These are phyloP conservation scores for Leishmania tarentolae DNA, from an alignment of 208 protist genomes.

Conservation along the genomic window DNA sequence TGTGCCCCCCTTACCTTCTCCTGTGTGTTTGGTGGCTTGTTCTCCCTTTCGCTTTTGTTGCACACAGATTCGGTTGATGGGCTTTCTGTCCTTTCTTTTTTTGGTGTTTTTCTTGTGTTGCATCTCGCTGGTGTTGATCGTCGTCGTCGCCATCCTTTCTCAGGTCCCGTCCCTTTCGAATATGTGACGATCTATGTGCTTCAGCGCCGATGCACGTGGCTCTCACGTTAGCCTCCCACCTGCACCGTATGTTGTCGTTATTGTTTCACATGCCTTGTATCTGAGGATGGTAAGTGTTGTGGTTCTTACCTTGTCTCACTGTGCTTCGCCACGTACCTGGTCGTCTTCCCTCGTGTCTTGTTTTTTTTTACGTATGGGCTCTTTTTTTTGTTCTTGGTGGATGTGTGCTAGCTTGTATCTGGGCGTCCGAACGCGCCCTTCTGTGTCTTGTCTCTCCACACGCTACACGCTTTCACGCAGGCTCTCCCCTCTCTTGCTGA, in stretches of 20 bases:
- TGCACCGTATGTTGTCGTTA: background rate
- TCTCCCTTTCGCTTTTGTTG: background rate
- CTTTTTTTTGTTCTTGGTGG: background rate
- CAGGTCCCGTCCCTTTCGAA: no score
- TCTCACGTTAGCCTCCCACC: background rate
- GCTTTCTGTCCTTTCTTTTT: background rate
- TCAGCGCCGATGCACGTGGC: no score
- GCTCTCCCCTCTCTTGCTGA: background rate
- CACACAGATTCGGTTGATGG: background rate
- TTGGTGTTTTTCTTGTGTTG: background rate
- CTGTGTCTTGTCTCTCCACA: background rate
- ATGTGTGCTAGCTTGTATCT: background rate
- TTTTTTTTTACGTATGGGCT: background rate
- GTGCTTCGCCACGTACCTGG: background rate
- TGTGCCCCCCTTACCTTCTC: background rate
- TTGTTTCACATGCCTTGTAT: background rate
- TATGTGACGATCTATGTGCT: no score
- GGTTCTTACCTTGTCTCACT: background rate
- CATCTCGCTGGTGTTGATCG: no score
- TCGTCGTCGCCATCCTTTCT: no score
- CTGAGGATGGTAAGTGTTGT: background rate
- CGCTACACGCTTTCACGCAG: background rate
- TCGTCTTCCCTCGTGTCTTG: background rate
- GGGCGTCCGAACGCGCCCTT: background rate
- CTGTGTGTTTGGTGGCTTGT: background rate